Conservation (phyloP, 306 rosid genomes). For the Fagus sylvatica region DNA sequence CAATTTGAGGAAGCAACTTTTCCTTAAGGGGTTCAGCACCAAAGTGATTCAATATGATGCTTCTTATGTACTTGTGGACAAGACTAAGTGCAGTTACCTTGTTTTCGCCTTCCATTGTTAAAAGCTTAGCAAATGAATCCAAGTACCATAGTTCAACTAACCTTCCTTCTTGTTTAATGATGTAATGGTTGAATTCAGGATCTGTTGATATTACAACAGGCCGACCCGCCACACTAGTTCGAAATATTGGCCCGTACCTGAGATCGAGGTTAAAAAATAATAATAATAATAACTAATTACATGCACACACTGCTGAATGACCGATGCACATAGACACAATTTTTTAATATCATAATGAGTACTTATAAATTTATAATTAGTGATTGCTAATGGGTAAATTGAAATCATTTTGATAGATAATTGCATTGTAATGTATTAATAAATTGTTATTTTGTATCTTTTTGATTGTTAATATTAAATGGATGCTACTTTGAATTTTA, state of each 20-base stretch:
- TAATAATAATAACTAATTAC: too few relatives aligned
- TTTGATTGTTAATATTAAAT: too few relatives aligned
- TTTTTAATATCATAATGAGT: too few relatives aligned
- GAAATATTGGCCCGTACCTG: constrained; percentile 46
- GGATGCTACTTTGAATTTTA: too few relatives aligned
- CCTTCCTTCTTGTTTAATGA: constrained; percentile 41
- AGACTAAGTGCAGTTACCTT: constrained; percentile 5
- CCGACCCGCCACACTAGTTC: constrained; percentile 33
- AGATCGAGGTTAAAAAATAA: background rate
- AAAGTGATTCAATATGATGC: constrained; percentile 35
- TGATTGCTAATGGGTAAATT: too few relatives aligned
- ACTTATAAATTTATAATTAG: too few relatives aligned
- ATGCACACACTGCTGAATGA: too few relatives aligned
- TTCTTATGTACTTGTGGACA: constrained; percentile 43
- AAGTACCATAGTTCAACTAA: constrained; percentile 36
- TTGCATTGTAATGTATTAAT: too few relatives aligned
- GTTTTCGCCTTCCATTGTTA: constrained; percentile 25
- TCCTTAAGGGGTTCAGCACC: constrained; percentile 37
- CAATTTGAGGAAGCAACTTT: constrained; percentile 32
- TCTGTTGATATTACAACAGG: constrained; percentile 35
- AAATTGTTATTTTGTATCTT: too few relatives aligned
- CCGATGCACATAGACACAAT: too few relatives aligned
- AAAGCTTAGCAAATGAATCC: constrained; percentile 33
- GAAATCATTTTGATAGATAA: too few relatives aligned
- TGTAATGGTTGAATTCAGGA: constrained; percentile 30